Evolutionary conservation across 148 eudicot genomes (phyloP), one percentile per base, ranked within the genome.

Genomic region (Fagopyrum esculentum): DNA sequence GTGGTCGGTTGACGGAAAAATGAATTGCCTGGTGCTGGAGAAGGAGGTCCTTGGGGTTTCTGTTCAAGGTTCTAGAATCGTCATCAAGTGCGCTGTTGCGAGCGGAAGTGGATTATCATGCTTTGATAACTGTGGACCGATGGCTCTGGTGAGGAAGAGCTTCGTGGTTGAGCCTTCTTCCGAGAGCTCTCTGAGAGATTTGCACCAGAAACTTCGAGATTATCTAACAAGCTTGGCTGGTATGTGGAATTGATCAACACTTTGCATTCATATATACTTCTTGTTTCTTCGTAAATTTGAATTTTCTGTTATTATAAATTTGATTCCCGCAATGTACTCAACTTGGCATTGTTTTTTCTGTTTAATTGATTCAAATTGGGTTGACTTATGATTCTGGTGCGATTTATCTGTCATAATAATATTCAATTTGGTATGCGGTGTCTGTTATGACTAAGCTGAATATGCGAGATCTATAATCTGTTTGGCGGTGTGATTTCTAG

Each of bases 11-110:
- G 82, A 77, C 77, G 85, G 81, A 4, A 55, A n/a, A 6, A 84
- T 57, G 2, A 81, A 81, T 13, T 74, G 85, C 22, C 43, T 94
- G 74, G 66, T 45, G 16, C 54, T 87, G 49, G 89, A 90, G 72
- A 94, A 89, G 79, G 88, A 91, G 51, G 92, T 86, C 9, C 69
- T 94, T 45, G 93, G 98, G 0, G 85, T 92, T 77, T 80, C 85
- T 9, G 74, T 68, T 3, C 86, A 85, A 63, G 97, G 84, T 43
- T 77, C 81, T 9, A 85, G 77, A 79, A 86, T 94, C 69, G 78
- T 66, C n/a, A 63, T 94, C 45, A 85, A 77, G 66, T 81, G 89
- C 10, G 83, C 81, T 19, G 78, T 86, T 9, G 84, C 80, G 30
- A 44, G 57, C 0, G 59, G 71, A 6, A 80, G 64, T 45, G 83